Percentiles rank a stretch among this genome's conserved stretches.
Conservation (phyloP, 306 rosid species). For the Lathyrus tuberosus region DNA sequence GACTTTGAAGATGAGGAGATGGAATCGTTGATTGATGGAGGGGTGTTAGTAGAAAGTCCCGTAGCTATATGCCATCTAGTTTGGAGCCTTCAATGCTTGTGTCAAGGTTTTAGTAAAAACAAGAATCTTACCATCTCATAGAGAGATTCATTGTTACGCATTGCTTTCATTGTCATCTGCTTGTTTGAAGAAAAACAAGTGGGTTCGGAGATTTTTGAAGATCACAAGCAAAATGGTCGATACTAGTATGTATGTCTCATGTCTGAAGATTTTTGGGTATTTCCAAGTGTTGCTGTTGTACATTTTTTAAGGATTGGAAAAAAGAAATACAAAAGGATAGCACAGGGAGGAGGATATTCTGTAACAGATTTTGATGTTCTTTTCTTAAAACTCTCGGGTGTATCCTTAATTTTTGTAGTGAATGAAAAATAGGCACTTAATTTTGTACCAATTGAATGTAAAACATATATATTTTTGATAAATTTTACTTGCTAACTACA, state of each 20-base stretch:
- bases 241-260: background rate
- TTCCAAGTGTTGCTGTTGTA: background rate
- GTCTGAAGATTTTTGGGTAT: background rate
- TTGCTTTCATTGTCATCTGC: background rate
- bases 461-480: no score
- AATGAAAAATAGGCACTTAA: background rate
- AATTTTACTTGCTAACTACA: background rate
- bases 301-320: background rate
- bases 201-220: slow-evolving; percentile 2
- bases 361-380: background rate
- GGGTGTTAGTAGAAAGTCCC: slow-evolving; percentile 17
- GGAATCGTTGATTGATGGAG: slow-evolving; percentile 42
- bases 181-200: slow-evolving; percentile 22
- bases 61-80: background rate
- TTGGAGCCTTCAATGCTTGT: background rate
- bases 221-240: background rate
- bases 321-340: background rate
- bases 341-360: background rate
- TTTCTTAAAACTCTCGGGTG: background rate
- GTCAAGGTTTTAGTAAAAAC: background rate
- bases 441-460: background rate
- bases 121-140: background rate
- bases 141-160: background rate
- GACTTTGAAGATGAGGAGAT: slow-evolving; percentile 62
- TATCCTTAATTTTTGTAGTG: background rate